phyloP scores from a whole-genome alignment of 2,329 filamentous ascomycete species.

The Pyrenophora teres region DNA sequence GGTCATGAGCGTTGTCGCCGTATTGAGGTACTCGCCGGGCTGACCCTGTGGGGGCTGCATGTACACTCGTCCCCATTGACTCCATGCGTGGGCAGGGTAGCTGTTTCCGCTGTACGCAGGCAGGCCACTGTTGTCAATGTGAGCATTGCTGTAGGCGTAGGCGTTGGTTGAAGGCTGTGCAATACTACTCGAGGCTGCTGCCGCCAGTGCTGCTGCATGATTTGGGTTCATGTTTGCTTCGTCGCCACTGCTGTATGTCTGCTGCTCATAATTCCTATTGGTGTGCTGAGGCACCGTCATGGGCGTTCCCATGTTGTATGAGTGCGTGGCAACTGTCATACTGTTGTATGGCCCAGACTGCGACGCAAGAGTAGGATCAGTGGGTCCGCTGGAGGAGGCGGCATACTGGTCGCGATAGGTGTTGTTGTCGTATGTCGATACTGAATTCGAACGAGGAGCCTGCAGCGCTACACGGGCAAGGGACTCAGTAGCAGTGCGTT shows the following conservation, averaged over 20 bases:
- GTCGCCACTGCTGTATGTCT: constrained; percentile 29
- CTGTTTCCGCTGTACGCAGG: no score
- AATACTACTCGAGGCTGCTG: constrained; percentile 29
- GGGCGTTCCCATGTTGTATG: constrained; percentile 34
- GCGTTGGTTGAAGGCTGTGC: constrained; percentile 25
- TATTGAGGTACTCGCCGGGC: constrained; percentile 44
- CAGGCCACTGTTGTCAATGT: constrained; percentile 19
- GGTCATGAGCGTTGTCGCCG: constrained; percentile 47
- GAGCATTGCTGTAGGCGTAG: constrained; percentile 34
- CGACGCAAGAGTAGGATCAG: constrained; percentile 28
- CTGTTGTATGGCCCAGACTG: constrained; percentile 29
- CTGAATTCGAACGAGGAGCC: constrained; percentile 25
- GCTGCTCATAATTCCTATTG: constrained; percentile 32
- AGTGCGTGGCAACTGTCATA: constrained; percentile 22
- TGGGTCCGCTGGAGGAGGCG: constrained; percentile 17
- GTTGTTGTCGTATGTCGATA: constrained; percentile 30
- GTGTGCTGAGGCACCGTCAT: constrained; percentile 30
- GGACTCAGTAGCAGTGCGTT: constrained; percentile 52
- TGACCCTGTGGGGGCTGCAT: constrained; percentile 33
- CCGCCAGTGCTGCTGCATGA: constrained; percentile 38
- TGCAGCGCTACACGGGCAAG: constrained; percentile 47
- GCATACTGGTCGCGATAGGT: constrained; percentile 34
- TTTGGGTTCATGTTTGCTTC: constrained; percentile 38
- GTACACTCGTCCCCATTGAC: constrained; percentile 42
- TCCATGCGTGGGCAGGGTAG: constrained; percentile 41